A percentile compares a stretch with the other conserved stretches of the same genome.
Evolutionary conservation across 352 stramenopile genomes (phyloP).

Genomic region (Thalassiosira mediterranea): DNA sequence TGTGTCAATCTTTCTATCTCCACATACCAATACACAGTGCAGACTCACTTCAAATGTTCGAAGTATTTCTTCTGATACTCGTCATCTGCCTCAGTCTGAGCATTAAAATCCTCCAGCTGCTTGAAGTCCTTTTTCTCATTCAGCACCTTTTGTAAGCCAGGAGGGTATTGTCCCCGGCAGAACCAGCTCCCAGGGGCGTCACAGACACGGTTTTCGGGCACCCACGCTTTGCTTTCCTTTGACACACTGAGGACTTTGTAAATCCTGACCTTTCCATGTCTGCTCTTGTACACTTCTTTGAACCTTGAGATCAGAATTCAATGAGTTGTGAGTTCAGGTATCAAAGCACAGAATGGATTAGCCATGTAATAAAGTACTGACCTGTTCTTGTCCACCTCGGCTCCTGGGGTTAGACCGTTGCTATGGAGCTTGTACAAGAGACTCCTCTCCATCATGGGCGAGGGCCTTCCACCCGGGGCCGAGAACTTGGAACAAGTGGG

Average conservation of each 20-base stretch:
- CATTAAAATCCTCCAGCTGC: conserved; percentile 87
- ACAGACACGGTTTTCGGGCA: conserved; percentile 78
- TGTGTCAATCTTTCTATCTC: no score
- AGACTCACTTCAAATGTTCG: no score
- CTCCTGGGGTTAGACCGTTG: conserved; percentile 53
- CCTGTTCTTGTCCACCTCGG: conserved; percentile 55
- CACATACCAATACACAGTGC: no score
- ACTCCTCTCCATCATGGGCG: conserved; percentile 61
- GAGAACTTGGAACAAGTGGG: no score
- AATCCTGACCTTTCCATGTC: conserved; percentile 56
- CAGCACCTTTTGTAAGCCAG: conserved; percentile 79
- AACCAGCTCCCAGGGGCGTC: conserved; percentile 84
- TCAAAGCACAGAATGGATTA: no score
- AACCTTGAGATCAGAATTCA: no score
- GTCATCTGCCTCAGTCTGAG: conserved; percentile 60
- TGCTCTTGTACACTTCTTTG: conserved; percentile 74
- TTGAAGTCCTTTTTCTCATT: conserved; percentile 84
- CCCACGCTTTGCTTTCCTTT: conserved; percentile 31
- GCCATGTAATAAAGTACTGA: no score
- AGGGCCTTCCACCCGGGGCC: conserved; percentile 43
- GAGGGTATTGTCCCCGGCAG: conserved; percentile 85
- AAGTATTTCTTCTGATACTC: conserved; percentile 87
- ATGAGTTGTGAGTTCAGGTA: conserved; percentile 82
- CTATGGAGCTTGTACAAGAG: conserved; percentile 84
- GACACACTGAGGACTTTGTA: conserved; percentile 17